These are phyloP conservation scores for Craspedostauros australis DNA, from an alignment of 108 stramenopile genomes.

Conservation along the genomic window DNA sequence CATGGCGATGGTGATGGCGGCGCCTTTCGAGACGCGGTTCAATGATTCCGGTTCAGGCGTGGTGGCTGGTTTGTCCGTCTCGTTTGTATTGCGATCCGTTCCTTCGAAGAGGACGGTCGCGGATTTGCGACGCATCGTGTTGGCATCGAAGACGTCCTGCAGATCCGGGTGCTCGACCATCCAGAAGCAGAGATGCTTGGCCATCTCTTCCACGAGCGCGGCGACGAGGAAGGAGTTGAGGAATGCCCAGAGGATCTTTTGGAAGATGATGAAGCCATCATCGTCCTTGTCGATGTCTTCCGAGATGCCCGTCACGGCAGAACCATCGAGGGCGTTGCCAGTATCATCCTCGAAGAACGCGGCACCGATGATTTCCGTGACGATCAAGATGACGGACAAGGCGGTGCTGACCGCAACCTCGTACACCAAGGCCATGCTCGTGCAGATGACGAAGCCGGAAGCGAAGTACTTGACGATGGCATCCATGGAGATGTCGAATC, in stretches of 20 bases:
- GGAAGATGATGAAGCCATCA: neutral
- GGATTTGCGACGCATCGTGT: neutral
- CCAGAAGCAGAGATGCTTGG: conserved; percentile 42
- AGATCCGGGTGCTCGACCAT: conserved; percentile 56
- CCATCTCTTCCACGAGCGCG: conserved; percentile 48
- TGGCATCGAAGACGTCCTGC: conserved; percentile 5
- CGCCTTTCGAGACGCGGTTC: neutral
- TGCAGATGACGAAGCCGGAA: conserved; percentile 25
- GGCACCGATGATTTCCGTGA: neutral
- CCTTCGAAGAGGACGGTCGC: too few relatives aligned
- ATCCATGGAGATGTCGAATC: conserved; percentile 45
- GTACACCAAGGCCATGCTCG: too few relatives aligned
- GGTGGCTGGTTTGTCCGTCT: neutral
- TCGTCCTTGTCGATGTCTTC: too few relatives aligned
- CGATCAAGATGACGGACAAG: neutral
- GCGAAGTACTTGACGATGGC: conserved; percentile 58
- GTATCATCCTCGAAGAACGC: conserved; percentile 12
- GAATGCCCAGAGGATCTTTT: conserved; percentile 6
- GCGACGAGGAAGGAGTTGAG: conserved; percentile 39
- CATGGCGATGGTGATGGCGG: conserved; percentile 51
- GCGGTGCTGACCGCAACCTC: too few relatives aligned
- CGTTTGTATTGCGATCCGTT: neutral
- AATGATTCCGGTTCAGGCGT: neutral
- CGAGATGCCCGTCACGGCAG: too few relatives aligned
- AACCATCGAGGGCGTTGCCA: too few relatives aligned